Evolutionary conservation across 2,329 filamentous ascomycete species (phyloP).

Genomic region (Colletotrichum sp.): DNA sequence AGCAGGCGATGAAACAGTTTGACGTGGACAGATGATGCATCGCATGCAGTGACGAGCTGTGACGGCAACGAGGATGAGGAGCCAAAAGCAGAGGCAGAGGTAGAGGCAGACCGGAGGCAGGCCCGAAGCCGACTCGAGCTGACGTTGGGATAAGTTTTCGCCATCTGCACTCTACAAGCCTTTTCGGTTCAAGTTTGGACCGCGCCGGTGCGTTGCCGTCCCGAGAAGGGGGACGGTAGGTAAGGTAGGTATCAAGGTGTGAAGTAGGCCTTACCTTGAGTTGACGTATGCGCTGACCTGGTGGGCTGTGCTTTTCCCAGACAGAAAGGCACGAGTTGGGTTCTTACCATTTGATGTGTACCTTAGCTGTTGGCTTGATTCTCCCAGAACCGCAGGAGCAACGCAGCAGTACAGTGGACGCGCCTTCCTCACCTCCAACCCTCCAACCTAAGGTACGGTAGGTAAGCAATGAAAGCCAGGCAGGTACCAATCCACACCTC

Average conservation of each 20-base stretch:
- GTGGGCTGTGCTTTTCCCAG: neutral
- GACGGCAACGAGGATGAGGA: neutral
- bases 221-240: neutral
- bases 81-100: neutral
- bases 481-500: too few species aligned
- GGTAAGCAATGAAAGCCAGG: too few species aligned
- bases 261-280: neutral
- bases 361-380: neutral
- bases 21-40: neutral
- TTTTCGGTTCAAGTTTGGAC: neutral
- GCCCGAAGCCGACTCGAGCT: slow-evolving; percentile 2
- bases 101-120: neutral
- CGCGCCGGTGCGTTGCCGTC: neutral
- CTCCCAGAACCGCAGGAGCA: neutral
- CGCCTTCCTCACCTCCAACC: neutral
- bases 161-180: neutral
- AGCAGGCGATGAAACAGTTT: neutral
- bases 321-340: neutral
- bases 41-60: neutral
- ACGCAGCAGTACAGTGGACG: neutral
- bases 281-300: neutral
- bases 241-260: neutral
- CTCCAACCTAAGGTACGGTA: too few species aligned
- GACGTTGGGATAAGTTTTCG: slow-evolving; percentile 13
- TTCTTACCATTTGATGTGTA: neutral